Base-by-base conservation (phyloP, 2,329 filamentous ascomycete species). In the Colletotrichum tropicicola region DNA sequence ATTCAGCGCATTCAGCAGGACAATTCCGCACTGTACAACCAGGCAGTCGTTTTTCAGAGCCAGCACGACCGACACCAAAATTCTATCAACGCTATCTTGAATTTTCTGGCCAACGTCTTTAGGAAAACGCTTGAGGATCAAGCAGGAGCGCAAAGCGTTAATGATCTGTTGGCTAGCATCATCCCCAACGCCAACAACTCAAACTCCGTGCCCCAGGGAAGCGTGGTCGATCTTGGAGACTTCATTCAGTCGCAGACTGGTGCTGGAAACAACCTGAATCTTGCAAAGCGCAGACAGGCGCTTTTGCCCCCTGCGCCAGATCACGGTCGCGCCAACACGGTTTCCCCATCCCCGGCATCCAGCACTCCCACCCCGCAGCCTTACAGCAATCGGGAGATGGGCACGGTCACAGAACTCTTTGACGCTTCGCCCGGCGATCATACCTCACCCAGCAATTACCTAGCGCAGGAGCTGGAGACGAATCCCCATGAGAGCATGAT, bases 31-130 rank as follows among this genome's bases (percentile, higher is more conserved):
- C 86, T 98, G 28, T 97, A 94, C 72, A 91, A 92, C 59, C 94
- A 98, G 77, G 94, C 95, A 0, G 86, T 92, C 45, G 90, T 92
- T 62, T 98, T 98, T 75, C 94, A 98, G 77, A 92, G 89, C 64
- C 89, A 97, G 74, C 95, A 98, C 73, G 94, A 95, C 70, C 90
- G 96, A n/a, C 96, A 99, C 73, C 96, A 99, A 75, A 97, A 95
- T 75, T 98, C 95, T 0, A 98, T 99, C 78, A 98, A 98, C 73
- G 95, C 95, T n/a, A 98, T 99, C 67, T 85, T 99, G 43, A 97
- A 94, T 52, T 98, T 99, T 77, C 85, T 99, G 19, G 96, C 95
- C 47, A 98, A 97, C 12, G 95, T 99, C 43, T 99, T 98, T 79
- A 92, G 97, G 68, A 91, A 97, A 73, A 97, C 93, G 68, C 81